Conservation (phyloP, 2,329 filamentous ascomycete species). For the Lecanosticta acicola region DNA sequence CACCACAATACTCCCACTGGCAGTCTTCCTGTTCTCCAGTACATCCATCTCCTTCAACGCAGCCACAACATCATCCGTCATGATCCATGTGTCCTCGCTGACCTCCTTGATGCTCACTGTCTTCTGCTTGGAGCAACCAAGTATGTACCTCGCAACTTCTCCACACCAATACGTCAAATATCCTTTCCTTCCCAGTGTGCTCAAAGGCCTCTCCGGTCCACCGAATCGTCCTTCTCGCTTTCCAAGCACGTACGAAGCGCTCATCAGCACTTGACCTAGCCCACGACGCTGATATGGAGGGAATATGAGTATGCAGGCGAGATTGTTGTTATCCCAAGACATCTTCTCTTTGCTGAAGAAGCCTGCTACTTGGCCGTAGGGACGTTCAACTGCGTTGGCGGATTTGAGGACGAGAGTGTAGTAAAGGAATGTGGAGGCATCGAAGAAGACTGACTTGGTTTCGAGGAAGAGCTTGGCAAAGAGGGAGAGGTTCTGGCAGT, state of each 20-base stretch:
- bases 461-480: constrained; percentile 97
- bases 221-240: constrained; percentile 76
- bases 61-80: constrained; percentile 72
- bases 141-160: constrained; percentile 66
- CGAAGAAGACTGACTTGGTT: constrained; percentile 97
- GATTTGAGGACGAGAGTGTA: constrained; percentile 73
- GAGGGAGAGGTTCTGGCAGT: constrained; percentile 90
- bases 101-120: constrained; percentile 64
- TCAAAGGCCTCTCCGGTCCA: constrained; percentile 90
- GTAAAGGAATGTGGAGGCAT: constrained; percentile 90
- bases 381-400: constrained; percentile 29
- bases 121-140: constrained; percentile 43
- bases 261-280: constrained; percentile 83
- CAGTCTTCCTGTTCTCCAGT: constrained; percentile 52
- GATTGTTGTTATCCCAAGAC: constrained; percentile 97
- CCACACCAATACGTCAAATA: constrained; percentile 84
- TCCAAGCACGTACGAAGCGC: constrained; percentile 86
- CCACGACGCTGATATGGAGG: constrained; percentile 92
- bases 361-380: constrained; percentile 62
- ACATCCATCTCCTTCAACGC: constrained; percentile 77
- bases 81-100: constrained; percentile 74
- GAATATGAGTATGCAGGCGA: constrained; percentile 93
- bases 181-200: constrained; percentile 73
- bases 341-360: constrained; percentile 99
- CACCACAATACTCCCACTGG: constrained; percentile 47